phyloP scores from a whole-genome alignment of 306 rosid species.

The Casuarina glauca region DNA sequence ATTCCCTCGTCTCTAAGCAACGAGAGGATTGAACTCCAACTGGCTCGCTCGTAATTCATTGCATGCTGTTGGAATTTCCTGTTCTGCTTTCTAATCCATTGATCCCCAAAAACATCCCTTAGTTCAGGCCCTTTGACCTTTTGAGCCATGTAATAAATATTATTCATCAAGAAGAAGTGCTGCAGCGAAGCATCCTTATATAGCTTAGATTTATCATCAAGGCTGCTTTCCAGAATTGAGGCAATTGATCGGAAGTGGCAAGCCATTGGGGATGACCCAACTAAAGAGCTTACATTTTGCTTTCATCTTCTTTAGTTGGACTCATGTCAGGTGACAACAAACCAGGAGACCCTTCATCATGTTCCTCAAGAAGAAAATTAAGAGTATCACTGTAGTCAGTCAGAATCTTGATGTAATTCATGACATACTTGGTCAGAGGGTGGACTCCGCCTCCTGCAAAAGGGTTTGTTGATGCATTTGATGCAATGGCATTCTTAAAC shows the following conservation, averaged over 20 bases:
- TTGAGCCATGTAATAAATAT: conserved; percentile 84
- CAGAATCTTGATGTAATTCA: conserved; percentile 79
- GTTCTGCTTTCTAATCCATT: conserved; percentile 77
- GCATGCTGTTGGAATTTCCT: conserved; percentile 83
- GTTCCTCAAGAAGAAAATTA: conserved; percentile 63
- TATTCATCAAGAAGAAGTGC: conserved; percentile 88
- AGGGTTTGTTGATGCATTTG: conserved; percentile 59
- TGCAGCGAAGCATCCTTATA: conserved; percentile 72
- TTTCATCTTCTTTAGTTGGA: conserved; percentile 53
- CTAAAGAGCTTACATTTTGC: conserved; percentile 32
- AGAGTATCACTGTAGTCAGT: conserved; percentile 63
- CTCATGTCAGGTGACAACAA: conserved; percentile 56
- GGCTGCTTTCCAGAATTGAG: conserved; percentile 70
- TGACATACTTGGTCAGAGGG: conserved; percentile 78
- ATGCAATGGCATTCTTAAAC: conserved; percentile 67
- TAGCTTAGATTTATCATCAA: conserved; percentile 65
- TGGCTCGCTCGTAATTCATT: conserved; percentile 73
- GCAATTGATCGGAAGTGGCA: conserved; percentile 57
- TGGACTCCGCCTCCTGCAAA: conserved; percentile 86
- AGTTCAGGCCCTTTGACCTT: conserved; percentile 82
- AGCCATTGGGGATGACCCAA: conserved; percentile 53
- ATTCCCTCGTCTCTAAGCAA: conserved; percentile 74
- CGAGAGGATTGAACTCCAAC: conserved; percentile 75
- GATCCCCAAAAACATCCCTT: conserved; percentile 57
- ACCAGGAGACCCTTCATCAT: conserved; percentile 42